Conservation (phyloP, 179 eudicot genomes). For the Patellifolia procumbens region DNA sequence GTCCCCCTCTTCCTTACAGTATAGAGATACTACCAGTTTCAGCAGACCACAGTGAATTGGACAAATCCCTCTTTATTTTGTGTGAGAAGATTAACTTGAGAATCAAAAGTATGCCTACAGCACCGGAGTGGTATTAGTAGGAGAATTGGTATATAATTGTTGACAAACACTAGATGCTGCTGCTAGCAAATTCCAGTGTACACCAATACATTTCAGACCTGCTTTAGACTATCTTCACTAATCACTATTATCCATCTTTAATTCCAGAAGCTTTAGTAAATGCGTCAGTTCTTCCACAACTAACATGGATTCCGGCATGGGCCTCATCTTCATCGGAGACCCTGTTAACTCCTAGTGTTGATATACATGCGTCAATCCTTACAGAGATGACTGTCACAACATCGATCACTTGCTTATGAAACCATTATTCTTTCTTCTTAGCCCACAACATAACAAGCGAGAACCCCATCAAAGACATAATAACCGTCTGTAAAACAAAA, state of each 20-base stretch:
- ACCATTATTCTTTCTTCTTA: conserved; percentile 40
- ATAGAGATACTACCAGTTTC: too few relatives aligned
- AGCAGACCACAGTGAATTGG: too few relatives aligned
- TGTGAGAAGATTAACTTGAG: too few relatives aligned
- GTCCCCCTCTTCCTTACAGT: too few relatives aligned
- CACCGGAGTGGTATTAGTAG: background rate
- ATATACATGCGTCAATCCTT: too few relatives aligned
- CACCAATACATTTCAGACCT: background rate
- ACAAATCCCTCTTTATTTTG: too few relatives aligned
- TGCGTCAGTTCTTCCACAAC: background rate
- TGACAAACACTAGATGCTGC: background rate
- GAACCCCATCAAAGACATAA: conserved; percentile 94
- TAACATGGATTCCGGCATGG: background rate
- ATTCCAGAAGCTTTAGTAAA: background rate
- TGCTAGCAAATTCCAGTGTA: background rate
- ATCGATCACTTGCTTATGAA: conserved; percentile 3
- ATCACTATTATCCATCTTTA: background rate
- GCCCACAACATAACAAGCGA: conserved; percentile 90
- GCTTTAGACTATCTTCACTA: background rate
- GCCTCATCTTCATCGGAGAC: conserved; percentile 13
- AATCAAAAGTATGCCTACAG: background rate
- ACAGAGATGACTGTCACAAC: too few relatives aligned
- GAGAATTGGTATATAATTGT: background rate
- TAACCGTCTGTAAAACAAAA: conserved; percentile 62
- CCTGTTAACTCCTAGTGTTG: background rate